Evolutionary conservation across 208 protist genomes (phyloP), one percentile per base, ranked within the genome.

Genomic region (Tritrichomonas foetus): DNA sequence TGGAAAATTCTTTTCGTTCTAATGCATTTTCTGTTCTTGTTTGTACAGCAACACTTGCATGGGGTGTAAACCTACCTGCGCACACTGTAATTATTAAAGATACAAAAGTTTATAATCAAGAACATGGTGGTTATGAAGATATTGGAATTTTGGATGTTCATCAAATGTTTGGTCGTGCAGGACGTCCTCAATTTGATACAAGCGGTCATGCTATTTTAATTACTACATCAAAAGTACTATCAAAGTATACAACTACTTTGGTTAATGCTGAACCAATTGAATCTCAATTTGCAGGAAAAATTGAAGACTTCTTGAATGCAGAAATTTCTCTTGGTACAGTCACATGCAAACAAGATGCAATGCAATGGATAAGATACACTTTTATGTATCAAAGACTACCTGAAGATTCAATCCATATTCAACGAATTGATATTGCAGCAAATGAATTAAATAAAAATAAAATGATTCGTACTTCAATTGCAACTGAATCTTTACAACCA

Each of bases 31-130:
- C 98, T 84, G 95, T 96, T 13, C 96, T 99, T 1, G 97, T 99
- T 25, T 99, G 98, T 80, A 99, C 99, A 0, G 98, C 99, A 0
- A 99, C 99, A n/a, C 96, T 99, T 0, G 99, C 99, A n/a, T 99
- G 99, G 99, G 99, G 99, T 94, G 99, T 99, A 0, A 99, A 99
- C 95, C 94, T 99, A 64, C 99, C 99, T 0, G 99, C 99, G 3
- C 98, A 99, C 95, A 98, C 97, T 25, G 99, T 99, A 36, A 99
- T 99, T 94, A 99, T 99, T 94, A 99, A 99, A 95, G 99, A 99
- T 30, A 99, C 99, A 1, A 98, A 96, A 94, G 96, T 99, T 27
- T 99, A 99, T 95, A 98, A 96, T 94, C 97, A 98, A 25, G 97
- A 99, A 64, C 97, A 97, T 84, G 98, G 99, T 0, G 94, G 96